Percentiles rank a stretch among this genome's conserved stretches.
These are phyloP conservation scores for Leccinum incarnatum DNA, from an alignment of 768 basidiomycete genomes.

Conservation along the genomic window DNA sequence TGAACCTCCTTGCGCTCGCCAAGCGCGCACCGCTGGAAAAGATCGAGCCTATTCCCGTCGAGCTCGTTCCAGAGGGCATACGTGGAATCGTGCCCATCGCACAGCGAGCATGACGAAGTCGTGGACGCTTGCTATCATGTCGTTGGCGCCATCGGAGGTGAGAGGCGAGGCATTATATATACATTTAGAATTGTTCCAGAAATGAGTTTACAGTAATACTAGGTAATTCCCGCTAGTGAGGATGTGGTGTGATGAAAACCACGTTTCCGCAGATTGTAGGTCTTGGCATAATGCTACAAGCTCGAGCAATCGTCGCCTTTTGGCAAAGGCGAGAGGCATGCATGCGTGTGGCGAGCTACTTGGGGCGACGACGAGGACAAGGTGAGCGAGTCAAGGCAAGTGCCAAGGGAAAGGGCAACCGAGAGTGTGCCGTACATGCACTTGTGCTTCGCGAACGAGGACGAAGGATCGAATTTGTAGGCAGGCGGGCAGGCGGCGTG, in stretches of 20 bases:
- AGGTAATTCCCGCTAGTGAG: constrained; percentile 3
- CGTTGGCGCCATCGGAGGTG: not conserved
- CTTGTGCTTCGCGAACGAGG: too few species aligned
- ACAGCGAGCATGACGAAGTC: not conserved
- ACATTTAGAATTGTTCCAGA: not conserved
- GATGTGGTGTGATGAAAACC: not conserved
- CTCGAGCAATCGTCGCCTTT: too few species aligned
- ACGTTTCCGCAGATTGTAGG: too few species aligned
- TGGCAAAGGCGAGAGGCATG: too few species aligned
- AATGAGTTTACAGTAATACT: constrained; percentile 14
- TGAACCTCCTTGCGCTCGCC: constrained; percentile 74
- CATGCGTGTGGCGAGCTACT: too few species aligned
- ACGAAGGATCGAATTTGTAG: too few species aligned
- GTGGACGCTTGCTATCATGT: not conserved
- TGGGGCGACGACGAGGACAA: too few species aligned
- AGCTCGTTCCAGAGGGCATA: constrained; percentile 65
- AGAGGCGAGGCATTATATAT: not conserved
- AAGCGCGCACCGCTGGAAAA: constrained; percentile 75
- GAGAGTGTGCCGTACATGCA: too few species aligned
- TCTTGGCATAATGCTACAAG: too few species aligned
- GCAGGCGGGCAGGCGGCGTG: too few species aligned
- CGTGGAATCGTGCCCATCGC: constrained; percentile 59
- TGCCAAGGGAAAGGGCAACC: too few species aligned
- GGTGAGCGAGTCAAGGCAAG: too few species aligned
- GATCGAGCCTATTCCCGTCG: constrained; percentile 60